These are phyloP conservation scores for Mrakia frigida DNA, from an alignment of 768 basidiomycete genomes.

Conservation along the genomic window DNA sequence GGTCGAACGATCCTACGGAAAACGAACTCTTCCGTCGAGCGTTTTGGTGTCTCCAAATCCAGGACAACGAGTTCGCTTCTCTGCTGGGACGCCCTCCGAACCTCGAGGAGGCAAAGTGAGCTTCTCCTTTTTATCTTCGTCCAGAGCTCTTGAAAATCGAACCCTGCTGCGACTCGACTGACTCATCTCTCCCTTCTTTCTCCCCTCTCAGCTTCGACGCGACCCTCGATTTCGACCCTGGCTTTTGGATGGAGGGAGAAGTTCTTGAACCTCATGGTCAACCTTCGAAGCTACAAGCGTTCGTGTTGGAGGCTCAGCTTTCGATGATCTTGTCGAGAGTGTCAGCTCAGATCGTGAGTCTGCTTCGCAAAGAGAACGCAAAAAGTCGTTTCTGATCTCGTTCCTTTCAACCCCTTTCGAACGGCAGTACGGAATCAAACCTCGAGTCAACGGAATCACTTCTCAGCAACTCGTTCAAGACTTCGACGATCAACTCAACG, in stretches of 20 bases:
- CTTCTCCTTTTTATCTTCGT: too few species aligned
- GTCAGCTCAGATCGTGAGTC: not conserved
- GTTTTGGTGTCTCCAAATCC: slow-evolving; percentile 22
- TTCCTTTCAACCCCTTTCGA: not conserved
- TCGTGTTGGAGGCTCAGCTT: slow-evolving; percentile 19
- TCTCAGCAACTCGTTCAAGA: not conserved
- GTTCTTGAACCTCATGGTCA: not conserved
- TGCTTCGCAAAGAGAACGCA: not conserved
- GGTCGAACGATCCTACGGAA: slow-evolving; percentile 16
- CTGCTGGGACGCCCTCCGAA: slow-evolving; percentile 25
- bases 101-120: slow-evolving; percentile 27
- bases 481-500: not conserved
- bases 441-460: not conserved
- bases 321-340: slow-evolving; percentile 19
- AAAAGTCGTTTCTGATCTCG: not conserved
- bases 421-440: slow-evolving; percentile 15
- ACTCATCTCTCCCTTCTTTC: not conserved
- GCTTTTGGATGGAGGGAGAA: slow-evolving; percentile 10
- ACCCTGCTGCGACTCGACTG: not conserved
- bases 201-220: slow-evolving; percentile 23
- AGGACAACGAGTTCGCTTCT: slow-evolving; percentile 17
- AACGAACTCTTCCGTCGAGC: slow-evolving; percentile 25
- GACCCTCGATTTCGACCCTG: slow-evolving; percentile 24
- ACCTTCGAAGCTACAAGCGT: slow-evolving; percentile 19
- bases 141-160: too few species aligned